Base-by-base conservation (phyloP, 108 stramenopile genomes). In the Discostella stelligeroides region DNA sequence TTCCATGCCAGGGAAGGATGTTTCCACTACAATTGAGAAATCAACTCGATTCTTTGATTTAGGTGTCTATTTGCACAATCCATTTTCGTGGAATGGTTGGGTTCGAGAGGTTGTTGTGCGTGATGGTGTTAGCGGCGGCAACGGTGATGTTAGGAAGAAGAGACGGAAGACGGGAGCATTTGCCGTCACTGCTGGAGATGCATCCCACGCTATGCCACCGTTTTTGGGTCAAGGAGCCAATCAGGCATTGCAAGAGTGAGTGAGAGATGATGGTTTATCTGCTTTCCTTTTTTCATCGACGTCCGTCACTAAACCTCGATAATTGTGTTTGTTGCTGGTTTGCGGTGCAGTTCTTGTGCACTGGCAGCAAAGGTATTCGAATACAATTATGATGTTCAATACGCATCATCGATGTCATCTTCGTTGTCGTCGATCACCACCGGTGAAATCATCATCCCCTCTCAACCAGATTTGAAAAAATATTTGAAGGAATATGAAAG, bases 151-250 rank as follows among this genome's bases (percentile, higher is more conserved):
- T 11, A 68, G 68, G 12, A 28, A 38, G 27, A 39, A 41, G 15
- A 41, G 66, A 15, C 25, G 65, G 21, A 63, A 60, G 23, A 66
- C 58, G n/a, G 60, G 59, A 28, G 60, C 49, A 21, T 81, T 53
- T 37, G 73, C 57, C 23, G 83, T 89, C 13, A 73, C 97, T 24
- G 65, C 84, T 8, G 98, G 98, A 5, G 98, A 98, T 78, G 88
- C 95, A 12, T 95, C 96, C 1, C 98, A 98, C 75, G 96, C 97
- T 25, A 94, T 96, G 92, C 94, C 96, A 15, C 98, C 98, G 0
- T 97, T 97, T 65, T 78, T 97, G 18, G 98, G 98, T 21, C 98
- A 98, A 82, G 98, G 98, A 27, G 93, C 93, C 1, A 98, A 98
- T 58, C 98, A 98, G 67, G 98, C 95, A 4, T 84, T 98, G 56